Evolutionary conservation across 176 grass and related monocot genomes (phyloP), one percentile per base, ranked within the genome.

Genomic region (Bonia amplexicaulis): DNA sequence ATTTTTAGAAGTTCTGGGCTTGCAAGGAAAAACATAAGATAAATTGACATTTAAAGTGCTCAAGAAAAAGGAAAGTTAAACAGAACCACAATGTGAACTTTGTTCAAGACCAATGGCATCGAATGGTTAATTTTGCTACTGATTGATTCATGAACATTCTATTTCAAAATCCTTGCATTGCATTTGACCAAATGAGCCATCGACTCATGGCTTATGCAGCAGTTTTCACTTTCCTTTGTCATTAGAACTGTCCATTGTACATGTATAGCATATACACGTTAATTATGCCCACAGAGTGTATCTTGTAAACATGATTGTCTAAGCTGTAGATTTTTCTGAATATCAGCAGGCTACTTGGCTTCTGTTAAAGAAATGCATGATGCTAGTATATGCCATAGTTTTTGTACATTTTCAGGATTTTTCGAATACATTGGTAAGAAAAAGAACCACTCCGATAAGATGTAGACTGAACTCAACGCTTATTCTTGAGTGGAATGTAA

Each of bases 91-190:
- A 49, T 11, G 79, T 62, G 20, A 82, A 78, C 57, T 22, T 45
- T 49, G 16, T 84, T 77, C 12, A 70, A 58, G 51, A 12, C 33
- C 4, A 79, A 76, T 35, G 19, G 12, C 49, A 77, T 85, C 37
- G n/a, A 75, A 80, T 55, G 64, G 71, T 54, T 71, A 76, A 55
- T 26, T 69, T 46, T 64, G 37, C 4, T 81, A 72, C 3, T 52
- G 53, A 72, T 64, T 51, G 64, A 77, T 86, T 71, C 51, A 45
- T 15, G 20, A 60, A 9, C 19, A 39, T 80, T 88, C 71, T 42
- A 85, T 69, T 77, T 80, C 8, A 76, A 62, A 82, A 65, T 72
- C 57, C 15, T 60, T 55, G 74, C 62, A 68, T 41, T 68, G 25
- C 7, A 66, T 23, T 74, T 59, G 41, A 58, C 40, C 1, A 69